Conservation (phyloP, 768 basidiomycete species). For the Russula brevipes region DNA sequence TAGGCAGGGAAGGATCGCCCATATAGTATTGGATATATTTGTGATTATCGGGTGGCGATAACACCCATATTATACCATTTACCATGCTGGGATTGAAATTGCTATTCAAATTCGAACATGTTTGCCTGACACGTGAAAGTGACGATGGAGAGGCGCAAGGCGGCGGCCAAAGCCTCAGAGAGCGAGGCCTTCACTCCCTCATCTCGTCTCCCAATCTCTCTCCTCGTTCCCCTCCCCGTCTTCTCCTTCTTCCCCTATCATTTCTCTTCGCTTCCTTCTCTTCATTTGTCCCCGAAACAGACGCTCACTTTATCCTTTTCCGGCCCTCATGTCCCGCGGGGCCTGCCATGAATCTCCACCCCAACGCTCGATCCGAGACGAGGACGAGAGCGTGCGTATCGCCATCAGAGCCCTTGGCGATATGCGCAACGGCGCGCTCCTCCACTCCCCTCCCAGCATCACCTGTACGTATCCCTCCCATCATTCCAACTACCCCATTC, state of each 20-base stretch:
- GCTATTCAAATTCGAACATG: no score
- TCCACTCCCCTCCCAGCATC: conserved; percentile 19
- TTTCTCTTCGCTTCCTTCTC: background rate
- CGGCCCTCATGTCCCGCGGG: conserved; percentile 20
- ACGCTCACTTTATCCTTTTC: conserved; percentile 5
- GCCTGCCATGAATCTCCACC: background rate
- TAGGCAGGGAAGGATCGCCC: conserved; percentile 13
- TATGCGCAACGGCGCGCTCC: conserved; percentile 45
- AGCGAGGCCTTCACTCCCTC: no score
- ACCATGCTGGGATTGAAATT: conserved; percentile 5
- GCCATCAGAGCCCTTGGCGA: conserved; percentile 72
- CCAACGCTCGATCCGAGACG: conserved; percentile 38
- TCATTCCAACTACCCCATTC: background rate
- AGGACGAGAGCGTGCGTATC: conserved; percentile 75
- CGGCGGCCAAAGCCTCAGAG: no score
- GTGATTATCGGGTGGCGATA: background rate
- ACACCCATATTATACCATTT: no score
- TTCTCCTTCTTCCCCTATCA: background rate
- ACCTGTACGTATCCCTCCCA: conserved; percentile 27
- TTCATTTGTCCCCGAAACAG: background rate
- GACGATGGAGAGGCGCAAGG: no score
- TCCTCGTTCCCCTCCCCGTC: background rate
- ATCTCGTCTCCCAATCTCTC: no score
- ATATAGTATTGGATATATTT: conserved; percentile 12
- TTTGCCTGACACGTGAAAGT: conserved; percentile 15